Percentiles rank a stretch among this genome's conserved stretches.
Evolutionary conservation across 2,329 filamentous ascomycete genomes (phyloP).

Genomic region (Blumeria hordei): DNA sequence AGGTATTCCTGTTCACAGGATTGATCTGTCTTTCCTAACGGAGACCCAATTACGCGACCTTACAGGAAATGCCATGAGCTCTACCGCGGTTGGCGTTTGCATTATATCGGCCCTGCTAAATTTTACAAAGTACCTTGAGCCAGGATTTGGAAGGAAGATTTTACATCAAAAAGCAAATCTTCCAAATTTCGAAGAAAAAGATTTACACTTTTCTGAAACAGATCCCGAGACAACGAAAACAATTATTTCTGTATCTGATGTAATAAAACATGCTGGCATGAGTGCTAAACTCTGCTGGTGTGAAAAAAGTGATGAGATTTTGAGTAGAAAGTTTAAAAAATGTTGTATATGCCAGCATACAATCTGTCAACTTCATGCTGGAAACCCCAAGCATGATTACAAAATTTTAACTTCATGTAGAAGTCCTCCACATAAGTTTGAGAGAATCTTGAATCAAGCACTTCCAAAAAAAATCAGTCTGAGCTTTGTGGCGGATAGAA

Average conservation of each 20-base stretch:
- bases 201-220: neutral
- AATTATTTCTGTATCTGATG: slow-evolving; percentile 3
- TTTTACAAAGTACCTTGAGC: slow-evolving; percentile 4
- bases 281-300: slow-evolving; percentile 29
- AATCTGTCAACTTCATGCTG: slow-evolving; percentile 25
- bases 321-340: slow-evolving; percentile 18
- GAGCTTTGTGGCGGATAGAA: slow-evolving; percentile 4
- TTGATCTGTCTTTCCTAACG: slow-evolving; percentile 39
- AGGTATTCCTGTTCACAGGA: slow-evolving; percentile 37
- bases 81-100: slow-evolving; percentile 42
- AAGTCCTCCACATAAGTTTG: slow-evolving; percentile 20
- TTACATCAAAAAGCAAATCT: neutral
- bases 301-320: slow-evolving; percentile 22
- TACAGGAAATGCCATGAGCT: slow-evolving; percentile 60
- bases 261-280: slow-evolving; percentile 7
- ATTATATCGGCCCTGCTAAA: slow-evolving; percentile 32
- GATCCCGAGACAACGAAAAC: neutral
- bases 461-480: slow-evolving; percentile 19
- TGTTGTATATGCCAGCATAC: slow-evolving; percentile 30
- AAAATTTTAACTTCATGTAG: slow-evolving; percentile 10
- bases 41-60: slow-evolving; percentile 39
- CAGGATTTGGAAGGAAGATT: neutral
- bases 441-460: slow-evolving; percentile 17
- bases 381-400: slow-evolving; percentile 23
- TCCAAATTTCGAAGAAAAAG: neutral